Evolutionary conservation across 768 basidiomycete genomes (phyloP).

Genomic region (Lactarius psammicola): DNA sequence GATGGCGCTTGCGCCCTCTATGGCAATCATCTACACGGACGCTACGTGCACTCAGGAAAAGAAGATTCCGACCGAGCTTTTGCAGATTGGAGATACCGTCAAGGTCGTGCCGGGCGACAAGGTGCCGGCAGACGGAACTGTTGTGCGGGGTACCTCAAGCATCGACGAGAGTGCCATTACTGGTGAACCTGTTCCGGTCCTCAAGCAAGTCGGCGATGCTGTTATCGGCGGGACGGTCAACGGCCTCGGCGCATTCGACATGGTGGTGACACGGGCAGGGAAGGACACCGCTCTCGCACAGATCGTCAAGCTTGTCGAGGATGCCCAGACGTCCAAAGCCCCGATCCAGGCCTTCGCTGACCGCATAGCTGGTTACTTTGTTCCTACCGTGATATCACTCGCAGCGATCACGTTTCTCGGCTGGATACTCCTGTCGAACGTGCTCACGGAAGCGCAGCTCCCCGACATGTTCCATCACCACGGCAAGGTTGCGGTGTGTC

Average conservation of each 20-base stretch:
- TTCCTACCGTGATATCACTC: slow-evolving; percentile 85
- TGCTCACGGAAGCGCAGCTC: slow-evolving; percentile 55
- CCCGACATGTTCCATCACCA: slow-evolving; percentile 84
- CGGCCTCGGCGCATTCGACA: slow-evolving; percentile 94
- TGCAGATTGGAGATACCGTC: slow-evolving; percentile 90
- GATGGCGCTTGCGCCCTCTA: slow-evolving; percentile 92
- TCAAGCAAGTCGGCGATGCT: slow-evolving; percentile 77
- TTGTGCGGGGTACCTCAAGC: slow-evolving; percentile 79
- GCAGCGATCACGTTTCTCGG: slow-evolving; percentile 74
- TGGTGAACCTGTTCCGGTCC: slow-evolving; percentile 86
- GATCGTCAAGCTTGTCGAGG: slow-evolving; percentile 95
- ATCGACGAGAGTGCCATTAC: slow-evolving; percentile 97
- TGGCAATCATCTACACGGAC: slow-evolving; percentile 94
- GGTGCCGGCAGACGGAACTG: slow-evolving; percentile 92
- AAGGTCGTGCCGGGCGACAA: slow-evolving; percentile 97
- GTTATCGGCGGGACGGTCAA: slow-evolving; percentile 99
- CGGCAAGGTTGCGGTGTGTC: slow-evolving; percentile 86
- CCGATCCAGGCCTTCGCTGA: slow-evolving; percentile 98
- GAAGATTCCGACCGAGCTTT: slow-evolving; percentile 88
- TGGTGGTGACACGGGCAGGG: slow-evolving; percentile 92
- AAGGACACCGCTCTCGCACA: slow-evolving; percentile 95
- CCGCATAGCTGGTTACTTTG: slow-evolving; percentile 90
- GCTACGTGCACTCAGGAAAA: slow-evolving; percentile 81
- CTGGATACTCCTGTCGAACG: slow-evolving; percentile 75
- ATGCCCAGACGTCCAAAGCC: slow-evolving; percentile 96